phyloP scores from a whole-genome alignment of 768 basidiomycete species.

The Hebeloma cylindrosporum region DNA sequence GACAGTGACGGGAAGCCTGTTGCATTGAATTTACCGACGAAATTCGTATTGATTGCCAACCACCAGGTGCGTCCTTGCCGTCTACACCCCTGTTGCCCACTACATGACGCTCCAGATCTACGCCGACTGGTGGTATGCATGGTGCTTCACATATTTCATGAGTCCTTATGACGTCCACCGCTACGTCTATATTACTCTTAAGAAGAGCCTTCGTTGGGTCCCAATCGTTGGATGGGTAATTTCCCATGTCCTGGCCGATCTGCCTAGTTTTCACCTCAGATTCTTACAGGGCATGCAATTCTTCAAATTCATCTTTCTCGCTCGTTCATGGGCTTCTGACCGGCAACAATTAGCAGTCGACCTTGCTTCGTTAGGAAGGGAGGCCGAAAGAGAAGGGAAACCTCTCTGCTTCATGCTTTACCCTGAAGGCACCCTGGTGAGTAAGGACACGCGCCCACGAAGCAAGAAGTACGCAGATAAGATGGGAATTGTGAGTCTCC shows the following conservation, averaged over 20 bases:
- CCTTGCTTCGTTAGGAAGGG: conserved; percentile 66
- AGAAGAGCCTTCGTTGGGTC: conserved; percentile 82
- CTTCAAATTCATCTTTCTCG: conserved; percentile 91
- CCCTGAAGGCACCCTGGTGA: conserved; percentile 95
- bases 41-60: conserved; percentile 86
- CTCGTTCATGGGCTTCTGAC: conserved; percentile 89
- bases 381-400: conserved; percentile 64
- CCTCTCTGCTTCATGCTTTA: conserved; percentile 86
- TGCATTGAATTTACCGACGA: conserved; percentile 69
- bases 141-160: conserved; percentile 77
- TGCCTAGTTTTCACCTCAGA: conserved; percentile 6
- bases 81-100: neutral
- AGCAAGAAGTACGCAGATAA: conserved; percentile 89
- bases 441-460: conserved; percentile 78
- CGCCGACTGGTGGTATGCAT: conserved; percentile 87
- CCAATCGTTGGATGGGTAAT: conserved; percentile 89
- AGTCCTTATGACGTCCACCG: conserved; percentile 58
- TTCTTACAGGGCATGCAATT: conserved; percentile 82
- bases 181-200: conserved; percentile 87
- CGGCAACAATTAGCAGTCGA: conserved; percentile 61
- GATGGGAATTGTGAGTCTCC: conserved; percentile 84
- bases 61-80: conserved; percentile 66
- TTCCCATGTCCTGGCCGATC: conserved; percentile 5
- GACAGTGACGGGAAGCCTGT: conserved; percentile 57
- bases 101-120: conserved; percentile 52